Evolutionary conservation across 1,284 basidiomycete species (phyloP), one percentile per base, ranked within the genome.

Genomic region (Pseudomicrostroma phylloplanum): DNA sequence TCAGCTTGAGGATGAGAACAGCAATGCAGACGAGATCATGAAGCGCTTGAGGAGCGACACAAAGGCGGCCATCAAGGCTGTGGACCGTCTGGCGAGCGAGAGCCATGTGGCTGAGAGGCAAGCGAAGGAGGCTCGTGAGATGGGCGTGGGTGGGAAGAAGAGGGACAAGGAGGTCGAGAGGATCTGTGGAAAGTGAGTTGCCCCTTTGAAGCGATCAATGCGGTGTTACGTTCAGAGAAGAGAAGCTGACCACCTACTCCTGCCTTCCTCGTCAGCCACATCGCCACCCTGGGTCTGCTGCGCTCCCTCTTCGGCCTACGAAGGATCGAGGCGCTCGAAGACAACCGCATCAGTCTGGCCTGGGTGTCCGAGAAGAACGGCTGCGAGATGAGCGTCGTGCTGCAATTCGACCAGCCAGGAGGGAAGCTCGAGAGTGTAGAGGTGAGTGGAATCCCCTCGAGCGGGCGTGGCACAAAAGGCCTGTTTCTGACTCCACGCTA

Each of bases 361-460:
- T 54, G 25, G 21, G 17, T 54, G 6, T 54, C 51, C 13, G 23
- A 23, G n/a, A 25, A 15, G 17, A 25, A 54, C 21, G 51, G 51
- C 21, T 54, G 51, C 51, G 51, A 54, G 51, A 19, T 54, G 13
- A 25, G 51, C 13, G 21, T 54, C 3, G n/a, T 21, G 8, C 13
- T 54, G 51, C 17, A 17, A 15, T 54, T 54, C 21, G 51, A 54
- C 51, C 19, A 36, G 30, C 54, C 57, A n/a, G 58, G 49, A 2
- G 21, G 61, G 17, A 39, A 54, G 43, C 30, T 62, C 25, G 36
- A 54, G 26, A 46, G 51, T 23, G 55, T 62, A 39, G 61, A 62
- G 51, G 54, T 19, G n/a, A 36, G 43, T n/a, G 43, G 43, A 12
- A 17, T 48, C 4, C 12, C 43, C 17, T 3, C 3, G 43, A 17